phyloP scores from a whole-genome alignment of 2,329 filamentous ascomycete species.

The Ceratocystis variospora region DNA sequence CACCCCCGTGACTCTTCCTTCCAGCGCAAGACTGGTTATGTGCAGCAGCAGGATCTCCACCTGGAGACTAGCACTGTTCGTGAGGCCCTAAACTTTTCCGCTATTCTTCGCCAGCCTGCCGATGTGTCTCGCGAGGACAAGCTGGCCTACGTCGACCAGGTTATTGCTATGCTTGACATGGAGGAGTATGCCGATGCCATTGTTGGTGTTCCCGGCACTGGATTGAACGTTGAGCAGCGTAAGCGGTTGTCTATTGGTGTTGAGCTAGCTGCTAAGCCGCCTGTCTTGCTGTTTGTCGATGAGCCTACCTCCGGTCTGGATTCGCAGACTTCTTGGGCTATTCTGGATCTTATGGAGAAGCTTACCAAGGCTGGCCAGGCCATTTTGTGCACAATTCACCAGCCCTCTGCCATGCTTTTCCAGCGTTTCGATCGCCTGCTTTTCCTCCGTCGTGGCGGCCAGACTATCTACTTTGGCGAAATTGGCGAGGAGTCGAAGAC shows the following conservation, averaged over 20 bases:
- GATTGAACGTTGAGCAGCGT: constrained; percentile 57
- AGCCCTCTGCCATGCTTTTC: constrained; percentile 91
- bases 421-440: constrained; percentile 75
- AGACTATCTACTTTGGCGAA: constrained; percentile 69
- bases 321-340: constrained; percentile 86
- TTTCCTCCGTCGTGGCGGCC: constrained; percentile 62
- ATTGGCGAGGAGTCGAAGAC: constrained; percentile 57
- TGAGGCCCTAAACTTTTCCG: constrained; percentile 77
- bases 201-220: constrained; percentile 80
- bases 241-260: constrained; percentile 85
- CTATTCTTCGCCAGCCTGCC: constrained; percentile 68
- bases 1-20: constrained; percentile 63
- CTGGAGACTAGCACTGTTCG: constrained; percentile 72
- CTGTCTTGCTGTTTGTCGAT: constrained; percentile 79
- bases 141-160: constrained; percentile 73
- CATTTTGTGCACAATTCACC: constrained; percentile 93
- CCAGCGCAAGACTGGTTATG: constrained; percentile 84
- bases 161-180: constrained; percentile 86
- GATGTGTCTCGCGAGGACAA: constrained; percentile 63
- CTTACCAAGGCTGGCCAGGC: constrained; percentile 79
- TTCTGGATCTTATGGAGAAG: constrained; percentile 76
- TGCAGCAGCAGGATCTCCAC: constrained; percentile 86
- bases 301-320: constrained; percentile 92
- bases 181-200: constrained; percentile 78
- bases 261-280: constrained; percentile 85